phyloP scores from a whole-genome alignment of 1,139 yeast genomes.

The Saccharomyces hybrid region DNA sequence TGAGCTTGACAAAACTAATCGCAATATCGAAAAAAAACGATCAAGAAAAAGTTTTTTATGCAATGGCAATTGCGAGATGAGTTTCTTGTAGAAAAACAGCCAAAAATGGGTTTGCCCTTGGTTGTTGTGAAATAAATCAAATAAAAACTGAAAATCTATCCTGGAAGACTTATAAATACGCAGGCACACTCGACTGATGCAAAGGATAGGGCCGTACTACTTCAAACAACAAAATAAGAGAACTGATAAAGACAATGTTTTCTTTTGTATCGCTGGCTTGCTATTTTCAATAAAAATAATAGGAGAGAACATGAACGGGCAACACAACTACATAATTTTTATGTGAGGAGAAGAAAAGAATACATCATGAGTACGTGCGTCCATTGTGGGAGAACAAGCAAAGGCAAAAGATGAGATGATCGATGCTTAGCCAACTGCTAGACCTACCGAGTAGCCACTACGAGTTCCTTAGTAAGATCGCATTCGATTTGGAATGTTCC shows the following conservation, averaged over 20 bases:
- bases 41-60: background rate
- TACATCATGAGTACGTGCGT: background rate
- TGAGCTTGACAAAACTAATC: background rate
- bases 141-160: background rate
- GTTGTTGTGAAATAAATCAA: background rate
- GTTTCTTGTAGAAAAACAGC: background rate
- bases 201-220: background rate
- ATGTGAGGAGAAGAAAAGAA: background rate
- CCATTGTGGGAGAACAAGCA: background rate
- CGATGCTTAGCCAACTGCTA: background rate
- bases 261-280: background rate
- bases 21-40: slow-evolving; percentile 1
- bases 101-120: background rate
- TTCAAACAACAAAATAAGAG: background rate
- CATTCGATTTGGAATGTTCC: background rate
- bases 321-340: background rate
- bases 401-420: background rate
- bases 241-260: background rate
- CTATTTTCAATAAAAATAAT: background rate
- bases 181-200: background rate
- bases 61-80: background rate
- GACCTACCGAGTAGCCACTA: background rate
- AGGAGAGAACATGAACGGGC: background rate
- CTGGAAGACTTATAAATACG: background rate
- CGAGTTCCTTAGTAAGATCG: background rate